Conservation (phyloP, 2,329 filamentous ascomycete genomes). For the Juglanconis sp. region DNA sequence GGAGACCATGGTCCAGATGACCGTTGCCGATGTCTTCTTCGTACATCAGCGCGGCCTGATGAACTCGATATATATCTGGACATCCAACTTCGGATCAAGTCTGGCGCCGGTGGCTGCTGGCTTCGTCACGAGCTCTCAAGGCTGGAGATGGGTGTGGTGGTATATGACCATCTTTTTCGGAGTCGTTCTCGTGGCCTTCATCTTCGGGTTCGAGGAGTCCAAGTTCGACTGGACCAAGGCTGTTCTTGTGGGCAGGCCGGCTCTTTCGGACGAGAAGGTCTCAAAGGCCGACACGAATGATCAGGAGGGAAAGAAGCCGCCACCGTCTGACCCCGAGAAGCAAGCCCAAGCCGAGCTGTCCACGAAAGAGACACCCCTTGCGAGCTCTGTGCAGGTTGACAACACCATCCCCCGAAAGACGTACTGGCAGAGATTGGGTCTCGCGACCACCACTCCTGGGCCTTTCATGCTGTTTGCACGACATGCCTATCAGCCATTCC, state of each 20-base stretch:
- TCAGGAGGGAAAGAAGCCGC: not conserved
- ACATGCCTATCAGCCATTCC: constrained; percentile 18
- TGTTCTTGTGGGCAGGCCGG: not conserved
- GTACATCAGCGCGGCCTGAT: constrained; percentile 43
- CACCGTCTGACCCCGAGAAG: constrained; percentile 12
- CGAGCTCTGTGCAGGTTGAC: constrained; percentile 8
- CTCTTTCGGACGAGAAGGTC: not conserved
- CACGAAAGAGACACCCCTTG: not conserved
- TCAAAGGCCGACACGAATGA: not conserved
- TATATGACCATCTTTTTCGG: constrained; percentile 18
- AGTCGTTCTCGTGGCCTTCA: constrained; percentile 6
- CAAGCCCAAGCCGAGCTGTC: not conserved
- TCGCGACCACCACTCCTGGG: constrained; percentile 15
- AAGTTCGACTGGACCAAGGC: constrained; percentile 18
- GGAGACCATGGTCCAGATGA: constrained; percentile 45
- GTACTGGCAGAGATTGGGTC: constrained; percentile 15
- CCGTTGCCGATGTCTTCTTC: constrained; percentile 46
- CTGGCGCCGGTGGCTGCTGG: constrained; percentile 18
- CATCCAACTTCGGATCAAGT: constrained; percentile 30
- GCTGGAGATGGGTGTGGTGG: constrained; percentile 20
- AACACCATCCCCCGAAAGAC: constrained; percentile 12
- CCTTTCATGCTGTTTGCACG: constrained; percentile 14
- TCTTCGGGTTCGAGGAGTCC: constrained; percentile 18
- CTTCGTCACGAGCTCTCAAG: constrained; percentile 16
- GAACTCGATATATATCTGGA: constrained; percentile 44